A percentile compares a stretch with the other conserved stretches of the same genome.
Conservation (phyloP, 176 grass and related monocot genomes). For the Pontederia crassipes region DNA sequence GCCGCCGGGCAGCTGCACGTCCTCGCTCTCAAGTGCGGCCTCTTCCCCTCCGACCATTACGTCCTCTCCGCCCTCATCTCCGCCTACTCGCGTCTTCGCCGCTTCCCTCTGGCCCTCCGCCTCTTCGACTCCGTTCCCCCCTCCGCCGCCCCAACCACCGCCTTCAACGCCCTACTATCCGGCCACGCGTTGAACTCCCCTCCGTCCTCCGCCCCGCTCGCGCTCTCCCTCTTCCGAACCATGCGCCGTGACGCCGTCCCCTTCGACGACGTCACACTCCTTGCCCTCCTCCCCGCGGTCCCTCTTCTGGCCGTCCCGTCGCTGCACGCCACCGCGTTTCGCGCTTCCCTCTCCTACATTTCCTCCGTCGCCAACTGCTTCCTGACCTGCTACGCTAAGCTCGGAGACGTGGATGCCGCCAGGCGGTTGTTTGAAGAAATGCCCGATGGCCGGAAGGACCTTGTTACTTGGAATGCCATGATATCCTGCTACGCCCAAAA, state of each 20-base stretch:
- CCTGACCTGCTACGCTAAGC: slow-evolving; percentile 31
- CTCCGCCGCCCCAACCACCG: slow-evolving; percentile 18
- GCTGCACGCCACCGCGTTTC: slow-evolving; percentile 33
- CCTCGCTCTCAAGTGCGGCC: slow-evolving; percentile 37
- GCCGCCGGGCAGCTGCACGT: slow-evolving; percentile 38
- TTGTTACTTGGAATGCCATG: slow-evolving; percentile 61
- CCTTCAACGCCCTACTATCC: slow-evolving; percentile 62
- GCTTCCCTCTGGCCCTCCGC: slow-evolving; percentile 33
- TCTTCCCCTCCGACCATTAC: slow-evolving; percentile 42
- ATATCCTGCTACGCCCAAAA: slow-evolving; percentile 52
- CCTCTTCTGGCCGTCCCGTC: slow-evolving; percentile 26
- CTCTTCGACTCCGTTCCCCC: slow-evolving; percentile 12
- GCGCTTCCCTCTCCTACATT: background rate
- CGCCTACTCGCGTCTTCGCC: slow-evolving; percentile 40
- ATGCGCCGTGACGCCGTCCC: slow-evolving; percentile 24
- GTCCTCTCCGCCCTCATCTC: slow-evolving; percentile 43
- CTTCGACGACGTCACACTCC: slow-evolving; percentile 49
- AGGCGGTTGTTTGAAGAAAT: slow-evolving; percentile 51
- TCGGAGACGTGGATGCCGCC: slow-evolving; percentile 25
- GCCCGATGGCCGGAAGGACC: slow-evolving; percentile 25
- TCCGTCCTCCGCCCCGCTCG: background rate
- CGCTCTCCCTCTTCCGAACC: slow-evolving; percentile 36
- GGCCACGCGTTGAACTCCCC: slow-evolving; percentile 34
- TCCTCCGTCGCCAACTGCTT: slow-evolving; percentile 45
- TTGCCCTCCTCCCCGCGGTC: slow-evolving; percentile 34